phyloP scores from a whole-genome alignment of 768 basidiomycete genomes.

The Crepidotus variabilis region DNA sequence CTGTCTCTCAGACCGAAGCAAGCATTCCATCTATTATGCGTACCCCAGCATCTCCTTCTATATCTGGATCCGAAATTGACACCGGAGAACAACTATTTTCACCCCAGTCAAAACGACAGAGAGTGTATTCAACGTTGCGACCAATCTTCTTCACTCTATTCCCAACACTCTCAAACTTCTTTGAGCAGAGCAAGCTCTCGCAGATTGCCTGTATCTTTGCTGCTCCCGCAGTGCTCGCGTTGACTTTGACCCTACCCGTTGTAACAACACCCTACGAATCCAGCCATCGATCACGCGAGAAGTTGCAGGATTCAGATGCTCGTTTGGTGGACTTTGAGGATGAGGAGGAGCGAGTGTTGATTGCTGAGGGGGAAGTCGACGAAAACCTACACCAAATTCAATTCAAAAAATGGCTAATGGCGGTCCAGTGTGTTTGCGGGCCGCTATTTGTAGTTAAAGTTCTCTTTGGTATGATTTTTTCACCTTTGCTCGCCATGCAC shows the following conservation, averaged over 20 bases:
- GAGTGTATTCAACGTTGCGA: constrained; percentile 30
- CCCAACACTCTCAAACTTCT: constrained; percentile 78
- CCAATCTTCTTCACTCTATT: constrained; percentile 66
- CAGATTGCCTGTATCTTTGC: constrained; percentile 77
- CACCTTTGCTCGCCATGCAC: neutral
- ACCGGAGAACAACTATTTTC: constrained; percentile 35
- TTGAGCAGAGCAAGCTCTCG: constrained; percentile 63
- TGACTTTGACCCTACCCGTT: constrained; percentile 91
- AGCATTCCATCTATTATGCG: constrained; percentile 29
- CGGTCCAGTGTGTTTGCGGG: constrained; percentile 77
- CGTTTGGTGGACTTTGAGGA: constrained; percentile 70
- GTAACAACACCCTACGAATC: constrained; percentile 60
- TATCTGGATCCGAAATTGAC: constrained; percentile 36
- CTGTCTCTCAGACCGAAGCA: neutral
- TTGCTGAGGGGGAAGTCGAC: constrained; percentile 72
- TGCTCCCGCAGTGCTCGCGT: constrained; percentile 77
- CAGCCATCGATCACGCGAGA: constrained; percentile 33
- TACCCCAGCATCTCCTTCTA: constrained; percentile 46
- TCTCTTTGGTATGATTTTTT: constrained; percentile 62
- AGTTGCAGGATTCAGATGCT: constrained; percentile 32
- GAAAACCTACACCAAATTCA: constrained; percentile 62
- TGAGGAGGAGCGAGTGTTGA: constrained; percentile 62
- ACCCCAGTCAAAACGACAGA: constrained; percentile 38
- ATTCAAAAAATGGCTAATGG: constrained; percentile 83
- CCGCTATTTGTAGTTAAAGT: constrained; percentile 75